Evolutionary conservation across 805 yeast genomes (phyloP), one percentile per base, ranked within the genome.

Genomic region (Spencermartinsiella europaea): DNA sequence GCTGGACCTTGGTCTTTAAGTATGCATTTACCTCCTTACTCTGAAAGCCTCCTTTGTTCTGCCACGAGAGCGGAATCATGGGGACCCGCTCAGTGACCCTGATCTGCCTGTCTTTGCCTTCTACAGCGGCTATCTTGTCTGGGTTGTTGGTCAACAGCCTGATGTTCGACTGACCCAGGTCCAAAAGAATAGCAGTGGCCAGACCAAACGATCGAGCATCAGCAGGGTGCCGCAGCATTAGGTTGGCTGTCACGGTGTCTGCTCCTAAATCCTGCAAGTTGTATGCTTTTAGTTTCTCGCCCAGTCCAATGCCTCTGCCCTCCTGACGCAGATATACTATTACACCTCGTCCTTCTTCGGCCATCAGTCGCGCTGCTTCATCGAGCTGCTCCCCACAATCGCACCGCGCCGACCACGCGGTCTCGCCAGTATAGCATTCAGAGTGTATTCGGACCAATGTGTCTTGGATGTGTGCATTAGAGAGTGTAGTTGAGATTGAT

Each of bases 381-480:
- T 93, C 97, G 59, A 93, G 86, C 70, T 93, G 99, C 67, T 93
- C 99, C 17, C 99, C 99, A 68, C 99, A 93, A 67, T 93, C 99
- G 66, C 99, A 93, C 46, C 99, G 76, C 1, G 99, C 98, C 48
- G 91, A 81, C 99, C 99, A 93, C 7, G 97, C 98, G 1, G 97
- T 93, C 63, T 93, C 99, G 2, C 99, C 99, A 0, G 99, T 93
- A 69, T 91, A 93, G 67, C 99, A 93, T 63, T 93, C 99, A 2
- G 95, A 85, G 63, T 93, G 99, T 55, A 93, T 89, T 50, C 99
- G 74, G 3, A 85, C 95, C 52, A 91, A 66, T 60, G 70, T 64
- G 47, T 65, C 65, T 44, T 42, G 34, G 31, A 16, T 38, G 5
- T 33, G 42, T 5, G 12, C 27, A 17, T 36, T 12, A 5, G 10